A percentile compares a stretch with the other conserved stretches of the same genome.
Evolutionary conservation across 768 basidiomycete species (phyloP).

Genomic region (Leccinum variicolor): DNA sequence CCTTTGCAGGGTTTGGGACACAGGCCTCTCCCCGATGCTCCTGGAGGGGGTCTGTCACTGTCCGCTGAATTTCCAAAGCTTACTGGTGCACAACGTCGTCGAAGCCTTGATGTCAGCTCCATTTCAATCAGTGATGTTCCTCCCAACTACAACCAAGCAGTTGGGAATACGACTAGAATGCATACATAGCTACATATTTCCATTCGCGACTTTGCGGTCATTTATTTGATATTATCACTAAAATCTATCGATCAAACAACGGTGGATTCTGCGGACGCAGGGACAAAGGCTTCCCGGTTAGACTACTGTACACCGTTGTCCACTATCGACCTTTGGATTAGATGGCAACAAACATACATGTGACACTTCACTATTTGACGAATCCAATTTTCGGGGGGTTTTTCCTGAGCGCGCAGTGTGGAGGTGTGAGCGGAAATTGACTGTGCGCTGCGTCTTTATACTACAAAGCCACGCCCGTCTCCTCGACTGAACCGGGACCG

Average conservation of each 20-base stretch:
- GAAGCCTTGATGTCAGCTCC: constrained; percentile 12
- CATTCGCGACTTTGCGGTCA: not conserved
- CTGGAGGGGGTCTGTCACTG: constrained; percentile 15
- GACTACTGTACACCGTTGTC: no score
- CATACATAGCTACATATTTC: not conserved
- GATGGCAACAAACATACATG: no score
- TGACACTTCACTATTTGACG: no score
- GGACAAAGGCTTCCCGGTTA: no score
- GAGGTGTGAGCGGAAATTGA: no score
- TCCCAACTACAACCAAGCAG: constrained; percentile 23
- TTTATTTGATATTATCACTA: not conserved
- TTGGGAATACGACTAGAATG: not conserved
- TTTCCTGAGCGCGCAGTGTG: no score
- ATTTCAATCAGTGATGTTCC: constrained; percentile 16
- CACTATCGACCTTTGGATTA: no score
- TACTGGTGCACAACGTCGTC: constrained; percentile 1
- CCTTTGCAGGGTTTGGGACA: constrained; percentile 7
- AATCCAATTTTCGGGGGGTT: no score
- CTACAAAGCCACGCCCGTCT: no score
- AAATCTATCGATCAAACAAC: not conserved
- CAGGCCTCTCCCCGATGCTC: constrained; percentile 23
- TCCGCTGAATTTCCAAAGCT: constrained; percentile 16
- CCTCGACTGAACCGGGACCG: no score
- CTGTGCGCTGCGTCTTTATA: no score
- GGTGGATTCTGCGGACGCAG: no score